Percentiles rank a stretch among this genome's conserved stretches.
phyloP scores from a whole-genome alignment of 306 rosid genomes.

The Cyclanthera cordifolia region DNA sequence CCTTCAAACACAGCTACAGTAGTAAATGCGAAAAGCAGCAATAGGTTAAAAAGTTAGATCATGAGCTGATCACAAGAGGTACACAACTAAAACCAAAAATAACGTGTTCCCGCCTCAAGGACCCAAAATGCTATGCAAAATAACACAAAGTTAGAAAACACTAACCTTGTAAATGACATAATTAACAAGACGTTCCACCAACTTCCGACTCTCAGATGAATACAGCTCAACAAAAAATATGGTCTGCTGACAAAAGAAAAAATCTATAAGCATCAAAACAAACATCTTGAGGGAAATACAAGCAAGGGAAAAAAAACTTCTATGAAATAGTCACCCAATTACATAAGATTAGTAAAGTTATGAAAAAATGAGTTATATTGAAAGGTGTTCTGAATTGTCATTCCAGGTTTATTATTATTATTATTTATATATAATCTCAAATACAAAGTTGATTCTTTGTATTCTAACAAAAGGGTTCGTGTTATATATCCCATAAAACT shows the following conservation, averaged over 20 bases:
- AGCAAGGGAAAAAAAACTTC: neutral
- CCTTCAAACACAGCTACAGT: neutral
- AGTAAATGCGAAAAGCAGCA: neutral
- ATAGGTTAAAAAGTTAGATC: neutral
- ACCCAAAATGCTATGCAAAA: neutral
- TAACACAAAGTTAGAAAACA: neutral
- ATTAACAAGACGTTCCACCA: constrained; percentile 73
- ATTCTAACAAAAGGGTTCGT: neutral
- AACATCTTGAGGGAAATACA: neutral
- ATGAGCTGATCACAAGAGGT: neutral
- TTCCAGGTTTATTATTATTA: too few species aligned
- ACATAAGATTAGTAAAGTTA: neutral
- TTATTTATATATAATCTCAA: too few species aligned
- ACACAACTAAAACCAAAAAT: neutral
- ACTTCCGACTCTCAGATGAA: constrained; percentile 68
- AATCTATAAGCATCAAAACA: constrained; percentile 5
- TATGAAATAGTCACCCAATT: neutral
- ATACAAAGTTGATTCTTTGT: neutral
- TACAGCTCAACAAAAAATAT: constrained; percentile 71
- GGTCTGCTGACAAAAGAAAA: constrained; percentile 45
- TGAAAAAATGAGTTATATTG: neutral
- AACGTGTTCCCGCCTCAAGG: neutral
- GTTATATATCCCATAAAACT: neutral
- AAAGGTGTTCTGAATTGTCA: neutral
- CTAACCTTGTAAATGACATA: constrained; percentile 87